Conservation (phyloP, 2,329 filamentous ascomycete genomes). For the Colletotrichum incanum region DNA sequence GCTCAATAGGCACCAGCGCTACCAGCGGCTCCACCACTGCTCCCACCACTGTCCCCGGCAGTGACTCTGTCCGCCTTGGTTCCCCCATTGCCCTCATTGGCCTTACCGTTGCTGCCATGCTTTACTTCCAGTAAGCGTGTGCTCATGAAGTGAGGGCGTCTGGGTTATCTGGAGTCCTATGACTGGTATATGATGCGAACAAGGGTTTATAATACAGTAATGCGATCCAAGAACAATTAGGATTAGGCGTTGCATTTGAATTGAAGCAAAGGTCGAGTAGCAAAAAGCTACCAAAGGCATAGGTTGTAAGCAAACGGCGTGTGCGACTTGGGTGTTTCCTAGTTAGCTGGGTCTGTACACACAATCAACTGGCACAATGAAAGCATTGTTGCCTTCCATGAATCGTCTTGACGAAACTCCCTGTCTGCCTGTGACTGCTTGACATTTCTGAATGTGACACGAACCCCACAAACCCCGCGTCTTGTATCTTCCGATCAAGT, state of each 20-base stretch:
- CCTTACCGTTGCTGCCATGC: slow-evolving; percentile 56
- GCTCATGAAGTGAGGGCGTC: neutral
- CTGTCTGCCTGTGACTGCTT: neutral
- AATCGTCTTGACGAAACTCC: neutral
- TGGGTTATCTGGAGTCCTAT: slow-evolving; percentile 9
- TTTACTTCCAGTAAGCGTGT: slow-evolving; percentile 59
- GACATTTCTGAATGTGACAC: slow-evolving; percentile 4
- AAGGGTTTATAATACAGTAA: slow-evolving; percentile 42
- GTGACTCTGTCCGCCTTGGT: slow-evolving; percentile 49
- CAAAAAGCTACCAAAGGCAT: slow-evolving; percentile 15
- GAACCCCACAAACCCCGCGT: neutral
- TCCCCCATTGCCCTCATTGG: slow-evolving; percentile 60
- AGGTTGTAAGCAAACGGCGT: slow-evolving; percentile 12
- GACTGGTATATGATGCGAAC: slow-evolving; percentile 38
- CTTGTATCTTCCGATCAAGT: slow-evolving; percentile 12
- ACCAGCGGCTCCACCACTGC: slow-evolving; percentile 53
- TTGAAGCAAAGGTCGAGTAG: slow-evolving; percentile 31
- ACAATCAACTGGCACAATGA: slow-evolving; percentile 26
- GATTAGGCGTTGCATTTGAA: slow-evolving; percentile 36
- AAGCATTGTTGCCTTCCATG: slow-evolving; percentile 20
- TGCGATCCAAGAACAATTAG: slow-evolving; percentile 40
- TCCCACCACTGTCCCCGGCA: slow-evolving; percentile 50
- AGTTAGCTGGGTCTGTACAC: slow-evolving; percentile 30
- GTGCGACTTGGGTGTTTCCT: slow-evolving; percentile 22
- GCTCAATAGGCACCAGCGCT: slow-evolving; percentile 44